A percentile compares a stretch with the other conserved stretches of the same genome.
phyloP scores from a whole-genome alignment of 2,329 filamentous ascomycete genomes.

The Botrytis elliptica region DNA sequence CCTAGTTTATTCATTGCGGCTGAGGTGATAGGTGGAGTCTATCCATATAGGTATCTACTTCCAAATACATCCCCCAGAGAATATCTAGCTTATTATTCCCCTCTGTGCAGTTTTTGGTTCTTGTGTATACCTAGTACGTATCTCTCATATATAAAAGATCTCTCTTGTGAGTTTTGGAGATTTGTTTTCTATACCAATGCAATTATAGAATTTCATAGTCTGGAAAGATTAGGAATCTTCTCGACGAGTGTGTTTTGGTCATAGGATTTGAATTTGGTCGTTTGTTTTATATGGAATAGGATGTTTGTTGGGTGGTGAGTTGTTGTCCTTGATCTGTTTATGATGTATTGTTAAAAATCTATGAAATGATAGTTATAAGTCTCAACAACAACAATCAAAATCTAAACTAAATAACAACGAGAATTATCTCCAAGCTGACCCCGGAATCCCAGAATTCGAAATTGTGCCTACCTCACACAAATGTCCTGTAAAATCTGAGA shows the following conservation, averaged over 20 bases:
- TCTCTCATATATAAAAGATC: not conserved
- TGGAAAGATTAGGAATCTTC: not conserved
- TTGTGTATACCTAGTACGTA: not conserved
- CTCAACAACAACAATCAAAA: not conserved
- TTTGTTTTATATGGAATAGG: too few species aligned
- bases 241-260: too few species aligned
- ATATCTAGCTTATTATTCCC: too few species aligned
- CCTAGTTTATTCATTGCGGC: too few species aligned
- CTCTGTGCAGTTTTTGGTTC: too few species aligned
- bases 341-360: too few species aligned
- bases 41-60: too few species aligned
- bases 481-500: rapidly evolving
- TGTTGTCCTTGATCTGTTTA: too few species aligned
- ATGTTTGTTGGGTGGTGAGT: too few species aligned
- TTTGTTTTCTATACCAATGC: not conserved
- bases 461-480: rapidly evolving
- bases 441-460: not conserved
- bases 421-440: not conserved
- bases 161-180: rapidly evolving
- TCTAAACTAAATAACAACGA: not conserved
- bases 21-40: too few species aligned
- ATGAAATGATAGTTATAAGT: rapidly evolving
- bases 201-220: not conserved
- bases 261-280: too few species aligned
- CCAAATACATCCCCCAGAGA: too few species aligned